Base-by-base conservation (phyloP, 768 basidiomycete genomes). In the Phallus indusiatus region DNA sequence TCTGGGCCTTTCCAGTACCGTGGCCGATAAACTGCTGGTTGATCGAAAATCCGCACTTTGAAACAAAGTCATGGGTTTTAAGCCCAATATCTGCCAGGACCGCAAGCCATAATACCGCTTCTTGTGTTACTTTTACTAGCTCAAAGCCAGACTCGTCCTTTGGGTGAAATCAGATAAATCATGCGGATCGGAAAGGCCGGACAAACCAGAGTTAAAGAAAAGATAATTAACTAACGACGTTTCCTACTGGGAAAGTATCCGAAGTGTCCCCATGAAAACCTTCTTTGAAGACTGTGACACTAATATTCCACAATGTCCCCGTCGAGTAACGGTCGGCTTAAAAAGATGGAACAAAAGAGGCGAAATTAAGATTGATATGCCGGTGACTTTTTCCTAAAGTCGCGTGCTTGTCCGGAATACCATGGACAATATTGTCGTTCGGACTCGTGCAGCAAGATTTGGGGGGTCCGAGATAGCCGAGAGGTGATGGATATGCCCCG, bases 381-480 rank as follows among this genome's bases (percentile, higher is more conserved):
- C 55, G 9, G 33, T 50, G 21, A 33, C n/a, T n/a, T n/a, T n/a
- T n/a, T n/a, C n/a, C n/a, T n/a, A n/a, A n/a, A n/a, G n/a, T n/a
- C n/a, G n/a, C n/a, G n/a, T 49, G 70, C 91, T 89, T 81, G 73
- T 95, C 91, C 28, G 94, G 94, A n/a, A 95, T 93, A 0, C 93
- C 94, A 67, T 95, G 92, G 10, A 79, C 80, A 50, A 93, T 78
- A 35, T 95, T 73, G 63, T 95, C n/a, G n/a, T n/a, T n/a, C n/a
- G n/a, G n/a, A n/a, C n/a, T 93, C 21, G 89, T 91, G 67, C 89
- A 91, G 66, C 86, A 86, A 18, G 88, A 85, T 60, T 79, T 81
- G 9, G 90, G 88, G 68, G 83, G 92, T 8, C 81, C 86, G 9
- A 75, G 73, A 68, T 94, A 95, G 0, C 76, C 77, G 53, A 95